Conservation (phyloP, 2,329 filamentous ascomycete genomes). For the Rugonectria rugulosa region DNA sequence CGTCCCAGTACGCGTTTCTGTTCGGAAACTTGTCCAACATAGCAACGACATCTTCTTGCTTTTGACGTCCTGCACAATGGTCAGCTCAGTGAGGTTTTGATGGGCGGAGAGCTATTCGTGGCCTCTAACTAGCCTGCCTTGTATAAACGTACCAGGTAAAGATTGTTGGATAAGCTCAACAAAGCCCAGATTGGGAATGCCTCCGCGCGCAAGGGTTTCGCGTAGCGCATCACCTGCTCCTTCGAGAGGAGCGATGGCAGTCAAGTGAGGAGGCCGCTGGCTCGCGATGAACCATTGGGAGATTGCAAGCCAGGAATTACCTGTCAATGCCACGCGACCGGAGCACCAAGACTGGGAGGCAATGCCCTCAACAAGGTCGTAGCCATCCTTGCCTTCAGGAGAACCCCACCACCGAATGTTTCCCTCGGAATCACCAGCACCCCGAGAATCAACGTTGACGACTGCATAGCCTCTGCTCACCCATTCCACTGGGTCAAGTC, state of each 20-base stretch:
- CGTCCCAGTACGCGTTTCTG: not conserved
- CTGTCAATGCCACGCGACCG: slow-evolving; percentile 38
- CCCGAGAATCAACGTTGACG: slow-evolving; percentile 41
- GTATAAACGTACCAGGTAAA: not conserved
- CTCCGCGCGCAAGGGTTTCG: not conserved
- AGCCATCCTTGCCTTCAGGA: slow-evolving; percentile 35
- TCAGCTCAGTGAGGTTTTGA: not conserved
- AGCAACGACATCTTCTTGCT: not conserved
- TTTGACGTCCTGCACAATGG: not conserved
- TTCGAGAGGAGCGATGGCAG: slow-evolving; percentile 3
- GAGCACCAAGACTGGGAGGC: slow-evolving; percentile 34
- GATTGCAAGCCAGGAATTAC: slow-evolving; percentile 30
- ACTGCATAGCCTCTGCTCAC: slow-evolving; percentile 39
- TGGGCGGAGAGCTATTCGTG: not conserved
- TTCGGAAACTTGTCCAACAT: not conserved
- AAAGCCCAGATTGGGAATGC: no score
- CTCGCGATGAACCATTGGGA: slow-evolving; percentile 4
- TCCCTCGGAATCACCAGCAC: slow-evolving; percentile 37
- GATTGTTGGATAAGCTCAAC: not conserved
- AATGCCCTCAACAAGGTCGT: slow-evolving; percentile 36
- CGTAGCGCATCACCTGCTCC: not conserved
- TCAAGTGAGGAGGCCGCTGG: not conserved
- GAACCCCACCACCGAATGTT: slow-evolving; percentile 34
- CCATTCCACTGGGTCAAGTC: slow-evolving; percentile 42
- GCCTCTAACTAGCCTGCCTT: not conserved